phyloP scores from a whole-genome alignment of 2,329 filamentous ascomycete genomes.

The Penicillium brevicompactum region DNA sequence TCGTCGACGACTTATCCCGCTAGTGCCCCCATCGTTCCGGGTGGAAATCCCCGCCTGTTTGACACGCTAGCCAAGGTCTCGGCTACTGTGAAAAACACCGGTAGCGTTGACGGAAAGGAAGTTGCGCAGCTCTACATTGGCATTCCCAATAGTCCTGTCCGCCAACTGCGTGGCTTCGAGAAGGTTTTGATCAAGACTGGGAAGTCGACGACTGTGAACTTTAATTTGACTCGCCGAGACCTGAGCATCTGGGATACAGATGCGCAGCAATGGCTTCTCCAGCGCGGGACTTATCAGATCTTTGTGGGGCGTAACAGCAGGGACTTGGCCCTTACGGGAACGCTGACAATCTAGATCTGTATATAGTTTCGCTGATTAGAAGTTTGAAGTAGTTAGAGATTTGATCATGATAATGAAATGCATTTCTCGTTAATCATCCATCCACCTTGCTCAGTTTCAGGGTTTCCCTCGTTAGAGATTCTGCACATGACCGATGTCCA shows the following conservation, averaged over 20 bases:
- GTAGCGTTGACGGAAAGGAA: constrained; percentile 47
- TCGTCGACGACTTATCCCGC: constrained; percentile 15
- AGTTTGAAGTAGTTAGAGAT: too few relatives aligned
- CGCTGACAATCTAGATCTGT: neutral
- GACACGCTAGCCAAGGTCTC: constrained; percentile 51
- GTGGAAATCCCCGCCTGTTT: constrained; percentile 59
- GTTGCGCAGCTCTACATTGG: constrained; percentile 59
- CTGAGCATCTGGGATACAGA: constrained; percentile 33
- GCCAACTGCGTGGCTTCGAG: constrained; percentile 55
- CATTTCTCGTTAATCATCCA: neutral
- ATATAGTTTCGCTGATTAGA: neutral
- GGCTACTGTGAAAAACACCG: constrained; percentile 54
- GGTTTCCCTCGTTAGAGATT: too few relatives aligned
- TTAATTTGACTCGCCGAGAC: constrained; percentile 43
- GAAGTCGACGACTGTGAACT: constrained; percentile 43
- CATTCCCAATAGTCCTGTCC: constrained; percentile 34
- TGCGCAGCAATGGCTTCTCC: constrained; percentile 24
- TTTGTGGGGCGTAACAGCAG: neutral
- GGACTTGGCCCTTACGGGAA: neutral
- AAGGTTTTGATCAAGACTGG: constrained; percentile 50
- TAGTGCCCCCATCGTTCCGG: constrained; percentile 48
- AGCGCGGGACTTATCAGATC: constrained; percentile 13
- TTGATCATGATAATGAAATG: too few relatives aligned
- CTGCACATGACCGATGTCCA: too few relatives aligned
- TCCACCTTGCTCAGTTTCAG: too few relatives aligned